Conservation (phyloP, 2,329 filamentous ascomycete species). For the Trichophyton verrucosum region DNA sequence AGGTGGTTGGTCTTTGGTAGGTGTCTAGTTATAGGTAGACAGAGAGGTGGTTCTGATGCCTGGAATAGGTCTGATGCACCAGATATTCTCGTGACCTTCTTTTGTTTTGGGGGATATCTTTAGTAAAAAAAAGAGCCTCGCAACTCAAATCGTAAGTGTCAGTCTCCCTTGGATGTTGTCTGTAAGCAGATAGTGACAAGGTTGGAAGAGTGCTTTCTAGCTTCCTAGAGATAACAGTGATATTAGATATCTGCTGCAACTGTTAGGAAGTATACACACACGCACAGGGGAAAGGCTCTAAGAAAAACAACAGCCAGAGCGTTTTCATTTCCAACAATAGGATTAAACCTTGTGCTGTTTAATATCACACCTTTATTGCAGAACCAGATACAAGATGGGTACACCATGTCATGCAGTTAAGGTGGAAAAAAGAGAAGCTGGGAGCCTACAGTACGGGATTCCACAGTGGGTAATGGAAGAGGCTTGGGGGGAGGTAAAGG, state of each 20-base stretch:
- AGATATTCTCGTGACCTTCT: not conserved
- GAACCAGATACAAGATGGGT: conserved; percentile 3
- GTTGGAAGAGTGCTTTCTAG: not conserved
- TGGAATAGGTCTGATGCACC: conserved; percentile 14
- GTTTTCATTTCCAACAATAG: conserved; percentile 2
- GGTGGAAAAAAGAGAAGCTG: not conserved
- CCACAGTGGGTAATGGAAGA: not conserved
- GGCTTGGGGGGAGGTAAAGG: not conserved
- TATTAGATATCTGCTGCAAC: not conserved
- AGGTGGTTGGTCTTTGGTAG: not conserved
- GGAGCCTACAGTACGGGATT: not conserved
- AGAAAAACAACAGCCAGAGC: not conserved
- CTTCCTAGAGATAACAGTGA: not conserved
- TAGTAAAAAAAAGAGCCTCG: not conserved
- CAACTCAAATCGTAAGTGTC: not conserved
- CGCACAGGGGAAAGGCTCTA: not conserved
- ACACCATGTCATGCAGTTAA: conserved; percentile 2
- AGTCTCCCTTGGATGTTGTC: not conserved
- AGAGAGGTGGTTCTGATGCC: conserved; percentile 25
- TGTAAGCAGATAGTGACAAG: not conserved
- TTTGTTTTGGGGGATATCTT: not conserved
- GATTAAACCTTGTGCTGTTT: not conserved
- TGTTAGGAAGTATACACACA: conserved; percentile 3
- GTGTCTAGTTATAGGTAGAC: not conserved
- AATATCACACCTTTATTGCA: conserved; percentile 5